Percentiles rank a stretch among this genome's conserved stretches.
Evolutionary conservation across 2,329 filamentous ascomycete genomes (phyloP).

Genomic region (Gnomoniopsis sp.): DNA sequence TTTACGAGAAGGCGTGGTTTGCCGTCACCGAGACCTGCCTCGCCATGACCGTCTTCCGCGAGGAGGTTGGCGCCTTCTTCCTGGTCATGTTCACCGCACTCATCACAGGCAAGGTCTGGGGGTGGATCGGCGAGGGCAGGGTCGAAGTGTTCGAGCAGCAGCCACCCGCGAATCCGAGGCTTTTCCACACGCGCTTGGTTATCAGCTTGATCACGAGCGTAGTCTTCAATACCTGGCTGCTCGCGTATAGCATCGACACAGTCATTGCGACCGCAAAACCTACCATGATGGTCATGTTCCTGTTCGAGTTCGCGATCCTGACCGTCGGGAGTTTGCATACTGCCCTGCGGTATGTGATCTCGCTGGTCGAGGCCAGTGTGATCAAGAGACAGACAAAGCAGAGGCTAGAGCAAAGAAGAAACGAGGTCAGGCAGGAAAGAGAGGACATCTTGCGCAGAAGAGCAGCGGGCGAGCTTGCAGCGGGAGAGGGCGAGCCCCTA

Average conservation of each 20-base stretch:
- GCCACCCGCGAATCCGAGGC: constrained; percentile 78
- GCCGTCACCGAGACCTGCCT: constrained; percentile 94
- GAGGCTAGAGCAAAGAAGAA: constrained; percentile 64
- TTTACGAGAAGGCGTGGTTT: constrained; percentile 98
- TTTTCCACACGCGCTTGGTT: constrained; percentile 83
- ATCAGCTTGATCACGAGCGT: constrained; percentile 77
- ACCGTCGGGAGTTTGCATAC: constrained; percentile 78
- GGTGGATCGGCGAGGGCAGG: constrained; percentile 94
- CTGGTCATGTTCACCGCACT: constrained; percentile 93
- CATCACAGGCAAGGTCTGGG: constrained; percentile 94
- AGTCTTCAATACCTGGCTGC: constrained; percentile 73
- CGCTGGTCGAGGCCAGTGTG: constrained; percentile 73
- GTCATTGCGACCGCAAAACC: constrained; percentile 86
- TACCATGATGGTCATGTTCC: constrained; percentile 99
- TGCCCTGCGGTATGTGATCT: constrained; percentile 72
- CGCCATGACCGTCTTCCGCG: constrained; percentile 97
- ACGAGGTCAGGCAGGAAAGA: constrained; percentile 61
- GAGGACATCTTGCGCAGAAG: constrained; percentile 49
- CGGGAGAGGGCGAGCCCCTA: constrained; percentile 46
- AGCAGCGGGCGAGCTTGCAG: constrained; percentile 41
- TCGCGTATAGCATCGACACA: constrained; percentile 75
- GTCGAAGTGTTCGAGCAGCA: constrained; percentile 96
- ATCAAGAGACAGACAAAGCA: constrained; percentile 69
- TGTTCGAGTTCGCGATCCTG: constrained; percentile 93
- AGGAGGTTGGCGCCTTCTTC: constrained; percentile 92